These are phyloP conservation scores for Blastocladiella emersonii DNA, from an alignment of 371 early-diverging fungal species.

Conservation along the genomic window DNA sequence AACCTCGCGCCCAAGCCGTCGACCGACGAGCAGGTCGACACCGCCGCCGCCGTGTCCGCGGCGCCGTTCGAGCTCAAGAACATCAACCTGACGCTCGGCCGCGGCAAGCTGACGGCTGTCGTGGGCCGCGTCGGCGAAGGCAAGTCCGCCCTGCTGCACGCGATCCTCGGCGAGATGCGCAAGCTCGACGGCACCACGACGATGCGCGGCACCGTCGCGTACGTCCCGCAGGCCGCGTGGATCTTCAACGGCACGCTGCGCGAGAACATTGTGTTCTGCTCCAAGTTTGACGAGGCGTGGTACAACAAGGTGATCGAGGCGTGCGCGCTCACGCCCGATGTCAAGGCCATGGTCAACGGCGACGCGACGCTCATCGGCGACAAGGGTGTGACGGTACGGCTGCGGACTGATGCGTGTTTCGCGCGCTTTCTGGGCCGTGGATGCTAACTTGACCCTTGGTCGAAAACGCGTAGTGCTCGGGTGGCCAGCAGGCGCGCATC, in stretches of 20 bases:
- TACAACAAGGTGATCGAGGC: constrained; percentile 44
- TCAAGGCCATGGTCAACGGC: constrained; percentile 16
- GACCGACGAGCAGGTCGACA: no score
- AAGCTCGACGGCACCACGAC: constrained; percentile 24
- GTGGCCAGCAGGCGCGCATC: constrained; percentile 51
- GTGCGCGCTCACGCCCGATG: constrained; percentile 19
- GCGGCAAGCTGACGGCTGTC: constrained; percentile 53
- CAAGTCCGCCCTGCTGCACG: constrained; percentile 67
- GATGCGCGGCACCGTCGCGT: constrained; percentile 69
- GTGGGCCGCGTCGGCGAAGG: constrained; percentile 82
- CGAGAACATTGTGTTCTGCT: constrained; percentile 90
- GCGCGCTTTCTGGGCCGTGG: no score
- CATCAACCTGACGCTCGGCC: constrained; percentile 44
- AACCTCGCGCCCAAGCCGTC: no score
- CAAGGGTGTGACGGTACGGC: background rate
- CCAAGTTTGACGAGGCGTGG: constrained; percentile 51
- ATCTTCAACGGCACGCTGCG: constrained; percentile 81
- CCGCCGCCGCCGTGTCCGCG: constrained; percentile 39
- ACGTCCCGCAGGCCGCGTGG: constrained; percentile 86
- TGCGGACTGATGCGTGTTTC: constrained; percentile 49
- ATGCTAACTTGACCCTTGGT: no score
- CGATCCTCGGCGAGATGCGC: constrained; percentile 76
- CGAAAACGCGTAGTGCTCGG: constrained; percentile 30
- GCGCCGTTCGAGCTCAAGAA: constrained; percentile 33
- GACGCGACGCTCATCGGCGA: constrained; percentile 25